These are phyloP conservation scores for Astragalus membranaceus DNA, from an alignment of 306 rosid species.

Conservation along the genomic window DNA sequence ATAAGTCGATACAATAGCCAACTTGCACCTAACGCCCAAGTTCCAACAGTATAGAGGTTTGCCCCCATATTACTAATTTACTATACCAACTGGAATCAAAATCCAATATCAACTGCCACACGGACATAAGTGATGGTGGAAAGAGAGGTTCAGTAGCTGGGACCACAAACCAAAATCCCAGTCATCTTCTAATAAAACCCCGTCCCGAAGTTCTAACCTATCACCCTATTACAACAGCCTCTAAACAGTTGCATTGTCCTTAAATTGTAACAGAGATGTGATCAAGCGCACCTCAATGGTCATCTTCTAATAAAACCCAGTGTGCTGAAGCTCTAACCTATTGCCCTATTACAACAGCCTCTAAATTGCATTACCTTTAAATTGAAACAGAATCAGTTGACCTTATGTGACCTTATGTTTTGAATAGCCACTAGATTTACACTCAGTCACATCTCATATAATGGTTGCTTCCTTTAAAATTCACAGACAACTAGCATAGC, in stretches of 20 bases:
- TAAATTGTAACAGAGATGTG: not conserved
- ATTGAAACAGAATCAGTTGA: not conserved
- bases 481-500: not conserved
- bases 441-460: not conserved
- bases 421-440: not conserved
- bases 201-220: not conserved
- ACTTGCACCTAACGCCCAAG: slow-evolving; percentile 8
- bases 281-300: not conserved
- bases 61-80: not conserved
- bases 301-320: not conserved
- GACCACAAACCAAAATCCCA: not conserved
- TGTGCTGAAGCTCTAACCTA: not conserved
- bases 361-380: not conserved
- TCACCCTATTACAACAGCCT: not conserved
- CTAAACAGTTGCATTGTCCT: not conserved
- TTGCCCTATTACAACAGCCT: not conserved
- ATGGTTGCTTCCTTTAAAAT: not conserved
- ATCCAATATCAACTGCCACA: slow-evolving; percentile 16
- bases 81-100: slow-evolving; percentile 11
- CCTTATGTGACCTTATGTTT: not conserved
- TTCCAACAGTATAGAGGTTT: not conserved
- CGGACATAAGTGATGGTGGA: not conserved
- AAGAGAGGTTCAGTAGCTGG: not conserved
- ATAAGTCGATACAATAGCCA: slow-evolving; percentile 4
- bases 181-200: not conserved